phyloP scores from a whole-genome alignment of 148 eudicot species.

The Nyssa sinensis region DNA sequence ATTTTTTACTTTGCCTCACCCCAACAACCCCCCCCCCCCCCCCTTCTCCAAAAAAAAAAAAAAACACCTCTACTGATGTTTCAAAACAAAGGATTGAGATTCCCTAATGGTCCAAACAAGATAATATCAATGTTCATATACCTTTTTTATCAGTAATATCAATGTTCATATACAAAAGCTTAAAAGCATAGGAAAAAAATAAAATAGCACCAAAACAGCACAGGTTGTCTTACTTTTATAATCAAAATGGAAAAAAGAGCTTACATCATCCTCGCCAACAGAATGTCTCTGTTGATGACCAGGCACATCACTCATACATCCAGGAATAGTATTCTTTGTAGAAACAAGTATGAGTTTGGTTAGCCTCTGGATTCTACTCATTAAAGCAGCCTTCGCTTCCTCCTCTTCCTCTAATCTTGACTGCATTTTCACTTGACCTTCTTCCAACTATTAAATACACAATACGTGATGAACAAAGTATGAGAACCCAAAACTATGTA shows the following conservation, averaged over 20 bases:
- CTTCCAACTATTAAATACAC: conserved; percentile 67
- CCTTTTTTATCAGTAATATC: too few species aligned
- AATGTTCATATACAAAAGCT: too few species aligned
- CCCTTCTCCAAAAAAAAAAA: too few species aligned
- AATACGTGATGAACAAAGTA: not conserved
- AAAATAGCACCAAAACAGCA: too few species aligned
- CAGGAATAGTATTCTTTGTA: conserved; percentile 77
- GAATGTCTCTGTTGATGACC: conserved; percentile 56
- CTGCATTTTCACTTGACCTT: conserved; percentile 98
- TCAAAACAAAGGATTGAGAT: too few species aligned
- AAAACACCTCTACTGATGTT: too few species aligned
- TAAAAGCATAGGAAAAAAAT: too few species aligned
- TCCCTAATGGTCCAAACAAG: too few species aligned
- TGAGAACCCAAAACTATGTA: not conserved
- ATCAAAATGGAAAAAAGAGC: conserved; percentile 12
- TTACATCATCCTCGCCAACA: conserved; percentile 64
- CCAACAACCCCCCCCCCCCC: too few species aligned
- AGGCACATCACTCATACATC: conserved; percentile 41
- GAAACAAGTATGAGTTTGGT: conserved; percentile 97
- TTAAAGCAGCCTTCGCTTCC: conserved; percentile 95
- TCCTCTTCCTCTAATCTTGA: conserved; percentile 97
- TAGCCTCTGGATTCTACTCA: conserved; percentile 98
- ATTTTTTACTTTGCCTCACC: too few species aligned
- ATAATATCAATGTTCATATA: too few species aligned
- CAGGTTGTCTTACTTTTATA: too few species aligned